A percentile compares a stretch with the other conserved stretches of the same genome.
These are phyloP conservation scores for Sugiyamaella mastotermitis DNA, from an alignment of 805 yeast species.

Conservation along the genomic window DNA sequence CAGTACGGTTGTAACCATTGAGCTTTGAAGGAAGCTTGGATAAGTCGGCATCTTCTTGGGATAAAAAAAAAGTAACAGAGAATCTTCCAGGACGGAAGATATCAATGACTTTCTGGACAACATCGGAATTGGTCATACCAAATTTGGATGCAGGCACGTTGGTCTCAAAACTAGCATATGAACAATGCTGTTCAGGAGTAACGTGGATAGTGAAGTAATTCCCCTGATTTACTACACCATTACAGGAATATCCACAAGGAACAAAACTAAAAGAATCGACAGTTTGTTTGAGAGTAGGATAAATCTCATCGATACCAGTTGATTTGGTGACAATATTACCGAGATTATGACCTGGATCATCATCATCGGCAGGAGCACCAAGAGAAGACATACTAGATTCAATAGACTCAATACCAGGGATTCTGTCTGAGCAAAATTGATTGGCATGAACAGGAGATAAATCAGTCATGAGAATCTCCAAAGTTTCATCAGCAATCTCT, in stretches of 20 bases:
- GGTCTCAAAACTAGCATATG: slow-evolving; percentile 93
- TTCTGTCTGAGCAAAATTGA: slow-evolving; percentile 52
- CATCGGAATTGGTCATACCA: slow-evolving; percentile 43
- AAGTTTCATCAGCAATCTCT: slow-evolving; percentile 52
- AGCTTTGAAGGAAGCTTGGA: slow-evolving; percentile 25
- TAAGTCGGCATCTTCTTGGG: slow-evolving; percentile 22
- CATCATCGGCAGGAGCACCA: slow-evolving; percentile 35
- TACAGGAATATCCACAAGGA: slow-evolving; percentile 94
- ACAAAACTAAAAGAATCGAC: slow-evolving; percentile 85
- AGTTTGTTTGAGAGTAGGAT: slow-evolving; percentile 31
- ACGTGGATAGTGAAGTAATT: slow-evolving; percentile 81
- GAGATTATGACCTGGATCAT: slow-evolving; percentile 72
- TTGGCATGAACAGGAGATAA: slow-evolving; percentile 51
- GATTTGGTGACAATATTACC: slow-evolving; percentile 64
- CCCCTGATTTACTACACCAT: slow-evolving; percentile 60
- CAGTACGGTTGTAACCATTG: slow-evolving; percentile 53
- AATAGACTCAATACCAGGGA: slow-evolving; percentile 26
- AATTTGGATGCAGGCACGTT: slow-evolving; percentile 52
- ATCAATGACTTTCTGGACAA: slow-evolving; percentile 52
- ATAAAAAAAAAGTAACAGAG: slow-evolving; percentile 49
- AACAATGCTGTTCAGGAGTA: slow-evolving; percentile 91
- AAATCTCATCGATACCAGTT: slow-evolving; percentile 60
- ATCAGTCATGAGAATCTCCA: slow-evolving; percentile 89
- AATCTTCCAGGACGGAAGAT: slow-evolving; percentile 74
- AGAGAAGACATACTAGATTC: slow-evolving; percentile 27